Conservation (phyloP, 1,284 basidiomycete species). For the Ustilago tritici region DNA sequence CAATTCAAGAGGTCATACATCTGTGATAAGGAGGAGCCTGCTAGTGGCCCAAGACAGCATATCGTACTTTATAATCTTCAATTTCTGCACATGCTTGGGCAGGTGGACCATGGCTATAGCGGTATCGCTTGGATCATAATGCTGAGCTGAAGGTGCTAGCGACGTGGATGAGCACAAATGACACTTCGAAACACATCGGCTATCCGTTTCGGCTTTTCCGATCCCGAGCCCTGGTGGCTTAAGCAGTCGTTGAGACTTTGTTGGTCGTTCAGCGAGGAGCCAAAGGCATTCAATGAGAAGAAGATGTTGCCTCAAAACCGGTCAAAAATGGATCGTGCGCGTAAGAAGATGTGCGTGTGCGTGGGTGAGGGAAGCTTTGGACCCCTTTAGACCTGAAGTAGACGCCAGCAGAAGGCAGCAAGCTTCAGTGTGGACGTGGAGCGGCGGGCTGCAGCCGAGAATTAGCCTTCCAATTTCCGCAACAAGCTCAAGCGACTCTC, state of each 20-base stretch:
- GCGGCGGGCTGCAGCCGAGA: constrained; percentile 11
- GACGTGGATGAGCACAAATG: background rate
- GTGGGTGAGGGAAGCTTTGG: background rate
- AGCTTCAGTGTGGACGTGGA: constrained; percentile 15
- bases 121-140: background rate
- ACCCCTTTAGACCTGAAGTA: background rate
- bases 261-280: no score
- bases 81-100: background rate
- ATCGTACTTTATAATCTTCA: no score
- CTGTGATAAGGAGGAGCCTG: no score
- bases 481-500: background rate
- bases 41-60: no score
- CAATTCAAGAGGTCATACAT: no score
- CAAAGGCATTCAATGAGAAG: background rate
- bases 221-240: background rate
- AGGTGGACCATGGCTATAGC: background rate
- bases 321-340: background rate
- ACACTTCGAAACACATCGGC: background rate
- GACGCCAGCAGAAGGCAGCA: no score
- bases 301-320: background rate
- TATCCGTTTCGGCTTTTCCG: background rate
- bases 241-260: no score
- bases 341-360: background rate
- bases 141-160: background rate
- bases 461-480: constrained; percentile 7